These are phyloP conservation scores for Spizellomyces sp. DNA, from an alignment of 192 early-diverging fungal genomes.

Conservation along the genomic window DNA sequence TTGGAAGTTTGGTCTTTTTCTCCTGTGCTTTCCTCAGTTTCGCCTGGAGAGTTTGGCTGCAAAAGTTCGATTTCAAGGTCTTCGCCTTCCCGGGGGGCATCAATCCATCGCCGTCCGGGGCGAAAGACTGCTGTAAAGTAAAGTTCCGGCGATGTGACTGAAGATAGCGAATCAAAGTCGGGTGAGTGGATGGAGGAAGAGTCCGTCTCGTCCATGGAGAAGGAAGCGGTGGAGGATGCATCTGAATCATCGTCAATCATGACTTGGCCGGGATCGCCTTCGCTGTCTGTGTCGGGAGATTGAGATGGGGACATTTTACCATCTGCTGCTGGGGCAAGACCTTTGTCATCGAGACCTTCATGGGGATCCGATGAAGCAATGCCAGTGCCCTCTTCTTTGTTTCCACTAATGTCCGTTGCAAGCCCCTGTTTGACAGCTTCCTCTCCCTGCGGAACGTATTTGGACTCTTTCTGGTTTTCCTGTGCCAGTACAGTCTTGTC, in stretches of 20 bases:
- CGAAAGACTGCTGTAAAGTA: constrained; percentile 18
- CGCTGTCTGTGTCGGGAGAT: constrained; percentile 6
- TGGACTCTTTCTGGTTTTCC: not conserved
- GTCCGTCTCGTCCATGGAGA: not conserved
- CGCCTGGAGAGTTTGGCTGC: not conserved
- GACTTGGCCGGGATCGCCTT: not conserved
- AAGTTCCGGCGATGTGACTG: constrained; percentile 13
- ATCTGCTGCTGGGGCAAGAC: not conserved
- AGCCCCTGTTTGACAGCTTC: constrained; percentile 7
- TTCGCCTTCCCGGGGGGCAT: constrained; percentile 13
- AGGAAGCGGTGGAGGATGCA: not conserved
- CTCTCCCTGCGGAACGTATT: constrained; percentile 13
- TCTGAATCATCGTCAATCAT: constrained; percentile 9
- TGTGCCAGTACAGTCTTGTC: constrained; percentile 13
- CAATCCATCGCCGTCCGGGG: constrained; percentile 23
- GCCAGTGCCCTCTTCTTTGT: not conserved
- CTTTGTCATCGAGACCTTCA: not conserved
- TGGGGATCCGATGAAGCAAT: not conserved
- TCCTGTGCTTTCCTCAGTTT: constrained; percentile 2
- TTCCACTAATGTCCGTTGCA: constrained; percentile 17
- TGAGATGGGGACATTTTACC: not conserved
- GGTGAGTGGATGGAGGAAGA: not conserved
- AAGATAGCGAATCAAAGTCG: not conserved
- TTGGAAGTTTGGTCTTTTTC: not conserved
- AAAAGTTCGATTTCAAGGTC: constrained; percentile 16